Evolutionary conservation across 768 basidiomycete species (phyloP).

Genomic region (Boletus reticuloceps): DNA sequence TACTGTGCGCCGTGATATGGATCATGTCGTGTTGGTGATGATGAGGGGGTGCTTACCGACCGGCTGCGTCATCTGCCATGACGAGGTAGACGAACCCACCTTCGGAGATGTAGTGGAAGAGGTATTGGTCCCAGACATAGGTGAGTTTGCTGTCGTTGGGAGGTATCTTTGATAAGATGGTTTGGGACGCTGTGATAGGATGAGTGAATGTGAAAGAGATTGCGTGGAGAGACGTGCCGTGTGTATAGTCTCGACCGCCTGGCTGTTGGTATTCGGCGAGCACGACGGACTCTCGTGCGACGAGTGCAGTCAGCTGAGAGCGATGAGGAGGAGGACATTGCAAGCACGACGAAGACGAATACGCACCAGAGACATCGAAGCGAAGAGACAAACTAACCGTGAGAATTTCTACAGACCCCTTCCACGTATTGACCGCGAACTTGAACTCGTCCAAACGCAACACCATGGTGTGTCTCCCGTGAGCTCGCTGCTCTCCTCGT

Average conservation of each 20-base stretch:
- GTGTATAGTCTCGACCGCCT: slow-evolving; percentile 82
- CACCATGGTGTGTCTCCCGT: slow-evolving; percentile 31
- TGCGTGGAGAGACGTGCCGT: slow-evolving; percentile 49
- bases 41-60: slow-evolving; percentile 52
- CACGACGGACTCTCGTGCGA: slow-evolving; percentile 74
- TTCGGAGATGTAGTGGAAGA: slow-evolving; percentile 93
- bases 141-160: slow-evolving; percentile 82
- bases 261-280: slow-evolving; percentile 80
- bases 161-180: slow-evolving; percentile 92
- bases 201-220: background rate
- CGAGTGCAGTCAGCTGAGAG: slow-evolving; percentile 75
- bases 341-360: background rate
- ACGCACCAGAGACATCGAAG: slow-evolving; percentile 28
- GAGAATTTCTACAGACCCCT: slow-evolving; percentile 4
- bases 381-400: background rate
- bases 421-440: slow-evolving; percentile 10
- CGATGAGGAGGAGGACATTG: background rate
- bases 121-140: slow-evolving; percentile 90
- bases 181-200: slow-evolving; percentile 62
- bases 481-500: background rate
- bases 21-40: background rate
- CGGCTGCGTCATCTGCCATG: slow-evolving; percentile 92
- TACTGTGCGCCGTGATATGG: slow-evolving; percentile 38
- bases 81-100: slow-evolving; percentile 85
- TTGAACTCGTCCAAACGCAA: slow-evolving; percentile 5